Percentiles rank a stretch among this genome's conserved stretches.
These are phyloP conservation scores for Cryptosporidium felis DNA, from an alignment of 169 alveolate genomes.

Conservation along the genomic window DNA sequence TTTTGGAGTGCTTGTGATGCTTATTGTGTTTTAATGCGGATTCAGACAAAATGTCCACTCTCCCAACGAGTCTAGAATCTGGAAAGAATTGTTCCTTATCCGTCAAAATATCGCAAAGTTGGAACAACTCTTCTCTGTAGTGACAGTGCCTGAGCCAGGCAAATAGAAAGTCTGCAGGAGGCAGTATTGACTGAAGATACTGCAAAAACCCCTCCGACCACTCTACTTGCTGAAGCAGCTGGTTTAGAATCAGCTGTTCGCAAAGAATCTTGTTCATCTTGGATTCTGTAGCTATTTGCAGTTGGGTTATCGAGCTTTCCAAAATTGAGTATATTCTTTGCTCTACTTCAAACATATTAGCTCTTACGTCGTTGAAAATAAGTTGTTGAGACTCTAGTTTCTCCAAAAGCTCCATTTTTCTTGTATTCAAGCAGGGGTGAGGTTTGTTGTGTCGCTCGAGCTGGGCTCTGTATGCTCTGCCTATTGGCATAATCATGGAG, in stretches of 20 bases:
- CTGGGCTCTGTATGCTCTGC: conserved; percentile 78
- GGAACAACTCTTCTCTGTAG: conserved; percentile 73
- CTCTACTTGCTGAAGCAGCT: conserved; percentile 79
- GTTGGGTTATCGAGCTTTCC: conserved; percentile 79
- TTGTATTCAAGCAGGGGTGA: conserved; percentile 71
- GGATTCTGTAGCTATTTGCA: conserved; percentile 79
- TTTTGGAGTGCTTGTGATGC: conserved; percentile 59
- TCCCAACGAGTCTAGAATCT: conserved; percentile 59
- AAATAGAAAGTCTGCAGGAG: conserved; percentile 84
- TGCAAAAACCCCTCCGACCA: conserved; percentile 80
- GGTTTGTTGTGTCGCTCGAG: conserved; percentile 74
- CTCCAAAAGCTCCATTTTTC: conserved; percentile 73
- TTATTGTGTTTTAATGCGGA: conserved; percentile 59
- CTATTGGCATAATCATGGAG: conserved; percentile 75
- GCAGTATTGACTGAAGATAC: conserved; percentile 79
- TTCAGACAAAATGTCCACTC: conserved; percentile 63
- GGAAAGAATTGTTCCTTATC: conserved; percentile 50
- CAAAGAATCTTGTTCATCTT: conserved; percentile 80
- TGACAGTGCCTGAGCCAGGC: conserved; percentile 83
- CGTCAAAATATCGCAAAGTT: conserved; percentile 57
- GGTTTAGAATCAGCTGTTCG: conserved; percentile 79
- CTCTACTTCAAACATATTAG: conserved; percentile 79
- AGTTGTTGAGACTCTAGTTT: conserved; percentile 70
- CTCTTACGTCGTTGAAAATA: conserved; percentile 76
- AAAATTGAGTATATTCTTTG: conserved; percentile 79